Evolutionary conservation across 2,329 filamentous ascomycete genomes (phyloP).

Genomic region (Fusarium veterinarium): DNA sequence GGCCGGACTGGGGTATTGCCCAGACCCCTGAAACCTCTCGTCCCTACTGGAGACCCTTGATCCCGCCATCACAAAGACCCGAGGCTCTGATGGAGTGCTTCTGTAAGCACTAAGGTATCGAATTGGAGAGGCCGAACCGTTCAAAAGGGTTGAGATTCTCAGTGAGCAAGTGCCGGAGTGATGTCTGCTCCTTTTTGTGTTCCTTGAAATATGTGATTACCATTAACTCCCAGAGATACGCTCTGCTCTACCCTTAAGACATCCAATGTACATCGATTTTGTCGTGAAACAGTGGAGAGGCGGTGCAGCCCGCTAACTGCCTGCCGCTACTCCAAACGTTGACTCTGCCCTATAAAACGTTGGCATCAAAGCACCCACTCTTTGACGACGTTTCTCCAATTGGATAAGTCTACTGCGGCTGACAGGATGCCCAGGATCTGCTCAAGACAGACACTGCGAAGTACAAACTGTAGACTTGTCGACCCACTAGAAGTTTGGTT

Average conservation of each 20-base stretch:
- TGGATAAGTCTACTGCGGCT: conserved; percentile 30
- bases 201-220: background rate
- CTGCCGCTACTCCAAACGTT: background rate
- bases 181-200: background rate
- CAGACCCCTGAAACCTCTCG: conserved; percentile 23
- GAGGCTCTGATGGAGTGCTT: conserved; percentile 3
- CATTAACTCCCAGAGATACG: background rate
- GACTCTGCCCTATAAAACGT: conserved; percentile 38
- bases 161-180: background rate
- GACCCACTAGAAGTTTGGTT: conserved; percentile 11
- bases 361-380: conserved; percentile 12
- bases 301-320: conserved; percentile 22
- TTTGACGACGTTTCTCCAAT: conserved; percentile 10
- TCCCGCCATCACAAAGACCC: conserved; percentile 8
- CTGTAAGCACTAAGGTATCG: conserved; percentile 22
- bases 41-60: conserved; percentile 23
- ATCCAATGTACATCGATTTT: background rate
- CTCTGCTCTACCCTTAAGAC: background rate
- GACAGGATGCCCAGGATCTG: conserved; percentile 27
- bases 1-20: conserved; percentile 6
- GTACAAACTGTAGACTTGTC: conserved; percentile 19
- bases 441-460: conserved; percentile 3
- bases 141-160: background rate
- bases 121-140: conserved; percentile 10
- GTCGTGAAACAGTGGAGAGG: conserved; percentile 19